Conservation (phyloP, 2,329 filamentous ascomycete genomes). For the Alternaria angustiovoidea region DNA sequence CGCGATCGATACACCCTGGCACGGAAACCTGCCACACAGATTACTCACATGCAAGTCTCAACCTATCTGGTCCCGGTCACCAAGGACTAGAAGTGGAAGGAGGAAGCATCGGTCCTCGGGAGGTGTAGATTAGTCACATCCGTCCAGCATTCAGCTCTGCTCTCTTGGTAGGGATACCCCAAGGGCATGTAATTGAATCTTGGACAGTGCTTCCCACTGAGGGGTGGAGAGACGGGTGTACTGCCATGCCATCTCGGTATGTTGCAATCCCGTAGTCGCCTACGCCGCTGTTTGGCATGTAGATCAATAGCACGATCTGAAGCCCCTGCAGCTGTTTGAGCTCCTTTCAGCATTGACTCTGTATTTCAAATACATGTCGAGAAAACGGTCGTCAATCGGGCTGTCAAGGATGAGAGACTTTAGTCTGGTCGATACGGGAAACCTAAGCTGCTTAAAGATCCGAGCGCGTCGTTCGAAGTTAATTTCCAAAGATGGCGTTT, state of each 20-base stretch:
- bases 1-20: not conserved
- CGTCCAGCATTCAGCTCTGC: not conserved
- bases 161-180: constrained; percentile 1
- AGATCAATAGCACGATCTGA: constrained; percentile 8
- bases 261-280: constrained; percentile 8
- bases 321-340: constrained; percentile 6
- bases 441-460: constrained; percentile 3
- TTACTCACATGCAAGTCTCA: not conserved
- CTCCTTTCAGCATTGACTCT: not conserved
- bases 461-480: constrained; percentile 5
- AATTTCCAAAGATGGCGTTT: constrained; percentile 23
- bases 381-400: constrained; percentile 6
- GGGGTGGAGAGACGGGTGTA: not conserved
- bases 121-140: not conserved
- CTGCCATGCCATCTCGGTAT: constrained; percentile 8
- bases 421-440: constrained; percentile 10
- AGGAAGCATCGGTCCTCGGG: not conserved
- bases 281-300: constrained; percentile 2
- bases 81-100: not conserved
- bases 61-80: not conserved
- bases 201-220: not conserved
- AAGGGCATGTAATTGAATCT: not conserved
- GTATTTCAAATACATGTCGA: constrained; percentile 2
- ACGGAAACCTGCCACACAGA: not conserved
- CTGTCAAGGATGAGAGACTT: not conserved